phyloP scores from a whole-genome alignment of 2,329 filamentous ascomycete species.

The Colletotrichum plurivorum region DNA sequence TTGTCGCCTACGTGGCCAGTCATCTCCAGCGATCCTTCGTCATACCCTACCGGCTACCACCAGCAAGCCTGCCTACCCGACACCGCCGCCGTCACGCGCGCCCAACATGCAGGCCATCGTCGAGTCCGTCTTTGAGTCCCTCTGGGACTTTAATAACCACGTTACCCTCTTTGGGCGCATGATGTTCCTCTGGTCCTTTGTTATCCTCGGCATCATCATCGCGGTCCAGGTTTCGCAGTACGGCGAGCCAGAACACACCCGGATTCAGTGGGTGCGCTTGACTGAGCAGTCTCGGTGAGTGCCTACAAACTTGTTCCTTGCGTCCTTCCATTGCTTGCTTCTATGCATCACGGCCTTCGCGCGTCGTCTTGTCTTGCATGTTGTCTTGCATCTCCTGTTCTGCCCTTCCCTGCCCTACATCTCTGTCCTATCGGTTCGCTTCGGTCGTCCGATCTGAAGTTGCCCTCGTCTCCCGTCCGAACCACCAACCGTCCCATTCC shows the following conservation, averaged over 20 bases:
- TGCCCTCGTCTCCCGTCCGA: constrained; percentile 16
- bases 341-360: background rate
- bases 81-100: constrained; percentile 6
- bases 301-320: background rate
- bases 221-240: constrained; percentile 43
- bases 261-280: constrained; percentile 41
- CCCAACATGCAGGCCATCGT: constrained; percentile 30
- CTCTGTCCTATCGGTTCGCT: background rate
- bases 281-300: constrained; percentile 41
- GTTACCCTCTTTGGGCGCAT: constrained; percentile 42
- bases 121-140: background rate
- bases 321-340: background rate
- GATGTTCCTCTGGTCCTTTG: constrained; percentile 41
- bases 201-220: constrained; percentile 42
- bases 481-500: background rate
- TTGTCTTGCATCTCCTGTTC: background rate
- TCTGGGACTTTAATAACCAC: constrained; percentile 39
- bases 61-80: background rate
- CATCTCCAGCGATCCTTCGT: constrained; percentile 4
- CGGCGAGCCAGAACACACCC: constrained; percentile 32
- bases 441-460: constrained; percentile 15
- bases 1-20: constrained; percentile 19
- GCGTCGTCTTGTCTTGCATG: background rate
- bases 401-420: background rate
- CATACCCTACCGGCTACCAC: constrained; percentile 7